A percentile compares a stretch with the other conserved stretches of the same genome.
phyloP scores from a whole-genome alignment of 2,329 filamentous ascomycete species.

The Botrytis sinoallii region DNA sequence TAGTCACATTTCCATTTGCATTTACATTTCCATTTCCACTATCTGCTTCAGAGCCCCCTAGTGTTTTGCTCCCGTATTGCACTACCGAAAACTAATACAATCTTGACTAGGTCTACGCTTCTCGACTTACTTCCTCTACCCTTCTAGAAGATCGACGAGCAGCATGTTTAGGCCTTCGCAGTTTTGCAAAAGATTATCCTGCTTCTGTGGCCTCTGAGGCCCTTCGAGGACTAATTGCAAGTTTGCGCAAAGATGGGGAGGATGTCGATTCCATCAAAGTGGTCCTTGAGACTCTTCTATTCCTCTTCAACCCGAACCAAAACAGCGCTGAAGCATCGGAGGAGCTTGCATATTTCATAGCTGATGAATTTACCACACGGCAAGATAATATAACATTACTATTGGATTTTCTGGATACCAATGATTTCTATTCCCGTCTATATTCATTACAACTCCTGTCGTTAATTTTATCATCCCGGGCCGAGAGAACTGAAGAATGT shows the following conservation, averaged over 20 bases:
- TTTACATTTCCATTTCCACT: not conserved
- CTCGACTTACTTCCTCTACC: conserved; percentile 82
- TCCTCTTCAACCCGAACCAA: conserved; percentile 75
- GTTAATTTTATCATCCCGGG: conserved; percentile 78
- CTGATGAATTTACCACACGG: conserved; percentile 95
- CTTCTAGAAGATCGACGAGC: conserved; percentile 91
- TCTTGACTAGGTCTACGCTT: conserved; percentile 43
- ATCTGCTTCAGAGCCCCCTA: not conserved
- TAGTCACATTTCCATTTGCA: not conserved
- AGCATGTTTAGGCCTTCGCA: conserved; percentile 86
- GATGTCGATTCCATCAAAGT: conserved; percentile 97
- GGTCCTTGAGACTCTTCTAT: conserved; percentile 88
- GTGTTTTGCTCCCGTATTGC: not conserved
- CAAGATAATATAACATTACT: conserved; percentile 95
- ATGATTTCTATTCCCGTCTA: conserved; percentile 85
- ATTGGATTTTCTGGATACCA: conserved; percentile 81
- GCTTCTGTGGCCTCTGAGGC: conserved; percentile 93
- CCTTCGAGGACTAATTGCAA: conserved; percentile 81
- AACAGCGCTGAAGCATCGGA: conserved; percentile 88
- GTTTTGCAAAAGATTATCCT: conserved; percentile 94
- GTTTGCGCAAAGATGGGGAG: conserved; percentile 80
- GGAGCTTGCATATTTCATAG: conserved; percentile 92
- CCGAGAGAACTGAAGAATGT: conserved; percentile 91
- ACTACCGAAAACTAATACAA: not conserved
- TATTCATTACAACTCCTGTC: conserved; percentile 88